Base-by-base conservation (phyloP, 345 rosid genomes). In the Leavenworthia alabamica region DNA sequence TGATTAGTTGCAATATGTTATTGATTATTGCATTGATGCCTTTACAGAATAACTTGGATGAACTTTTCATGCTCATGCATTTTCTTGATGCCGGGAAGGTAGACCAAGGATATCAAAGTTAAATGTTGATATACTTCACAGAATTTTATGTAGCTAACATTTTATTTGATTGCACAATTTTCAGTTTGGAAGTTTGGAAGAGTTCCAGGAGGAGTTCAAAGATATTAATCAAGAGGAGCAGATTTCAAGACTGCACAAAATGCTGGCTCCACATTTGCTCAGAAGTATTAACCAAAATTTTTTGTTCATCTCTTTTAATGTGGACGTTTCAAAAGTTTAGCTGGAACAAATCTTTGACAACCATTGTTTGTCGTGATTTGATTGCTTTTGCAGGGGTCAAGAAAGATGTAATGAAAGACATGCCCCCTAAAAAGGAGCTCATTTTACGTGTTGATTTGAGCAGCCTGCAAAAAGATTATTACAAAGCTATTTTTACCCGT, bases 41-140 rank as follows among this genome's bases (percentile, higher is more conserved):
- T 74, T 74, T 82, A 72, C 95, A 94, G 99, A 94, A 94, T 83
- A 94, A 94, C 79, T 79, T 94, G 80, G 99, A 94, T 74, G 99
- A 94, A 70, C 97, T 94, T 71, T 94, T 94, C 87, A 94, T 94
- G 99, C 97, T 94, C 56, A 94, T 94, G 99, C 99, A 94, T 77
- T 94, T 94, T 79, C 99, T 94, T 72, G 99, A 94, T 78, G 96
- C 90, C 49, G 99, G 97, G 71, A 94, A 94, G 95, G 98, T 88
- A 64, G 79, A 73, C 41, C 53, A 43, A 40, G 36, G 43, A 56
- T 13, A 56, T 17, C 52, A 59, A 52, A 35, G 26, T 57, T 62
- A 53, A 37, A 52, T 57, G 26, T 52, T 54, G 12, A 23, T 35
- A 5, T 40, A 15, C n/a, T 28, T 26, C 22, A 42, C 23, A 35